phyloP scores from a whole-genome alignment of 2,329 filamentous ascomycete species.

The Sporothrix sp. region DNA sequence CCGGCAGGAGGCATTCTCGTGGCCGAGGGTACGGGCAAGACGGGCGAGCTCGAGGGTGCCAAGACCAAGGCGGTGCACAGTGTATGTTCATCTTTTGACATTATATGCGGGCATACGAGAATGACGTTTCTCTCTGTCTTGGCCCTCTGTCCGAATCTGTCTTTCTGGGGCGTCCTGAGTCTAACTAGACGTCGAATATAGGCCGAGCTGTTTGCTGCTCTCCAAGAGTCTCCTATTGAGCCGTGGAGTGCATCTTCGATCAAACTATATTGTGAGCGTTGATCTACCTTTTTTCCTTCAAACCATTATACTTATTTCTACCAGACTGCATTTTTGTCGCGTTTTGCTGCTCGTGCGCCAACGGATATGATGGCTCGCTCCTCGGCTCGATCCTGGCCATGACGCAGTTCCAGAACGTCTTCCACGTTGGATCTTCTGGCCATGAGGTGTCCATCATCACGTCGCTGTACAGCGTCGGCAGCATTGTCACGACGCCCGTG shows the following conservation, averaged over 20 bases:
- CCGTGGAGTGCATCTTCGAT: neutral
- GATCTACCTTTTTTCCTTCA: too few species aligned
- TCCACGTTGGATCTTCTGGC: neutral
- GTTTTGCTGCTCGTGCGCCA: neutral
- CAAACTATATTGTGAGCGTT: neutral
- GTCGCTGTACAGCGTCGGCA: neutral
- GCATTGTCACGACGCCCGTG: neutral
- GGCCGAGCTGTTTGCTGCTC: slow-evolving; percentile 2
- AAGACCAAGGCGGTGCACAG: neutral
- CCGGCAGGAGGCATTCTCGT: too few species aligned
- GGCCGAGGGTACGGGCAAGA: neutral
- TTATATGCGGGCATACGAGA: neutral
- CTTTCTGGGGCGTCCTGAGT: too few species aligned
- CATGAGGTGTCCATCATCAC: neutral
- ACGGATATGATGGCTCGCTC: neutral
- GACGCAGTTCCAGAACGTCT: neutral
- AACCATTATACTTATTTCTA: too few species aligned
- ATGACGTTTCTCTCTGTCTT: neutral
- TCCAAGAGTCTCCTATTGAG: neutral
- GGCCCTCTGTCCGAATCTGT: neutral
- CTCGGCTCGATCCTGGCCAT: neutral
- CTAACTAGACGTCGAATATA: too few species aligned
- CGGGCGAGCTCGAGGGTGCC: neutral
- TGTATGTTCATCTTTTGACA: neutral
- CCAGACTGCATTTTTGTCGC: neutral